Conservation (phyloP, 108 stramenopile species). For the Craspedostauros australis region DNA sequence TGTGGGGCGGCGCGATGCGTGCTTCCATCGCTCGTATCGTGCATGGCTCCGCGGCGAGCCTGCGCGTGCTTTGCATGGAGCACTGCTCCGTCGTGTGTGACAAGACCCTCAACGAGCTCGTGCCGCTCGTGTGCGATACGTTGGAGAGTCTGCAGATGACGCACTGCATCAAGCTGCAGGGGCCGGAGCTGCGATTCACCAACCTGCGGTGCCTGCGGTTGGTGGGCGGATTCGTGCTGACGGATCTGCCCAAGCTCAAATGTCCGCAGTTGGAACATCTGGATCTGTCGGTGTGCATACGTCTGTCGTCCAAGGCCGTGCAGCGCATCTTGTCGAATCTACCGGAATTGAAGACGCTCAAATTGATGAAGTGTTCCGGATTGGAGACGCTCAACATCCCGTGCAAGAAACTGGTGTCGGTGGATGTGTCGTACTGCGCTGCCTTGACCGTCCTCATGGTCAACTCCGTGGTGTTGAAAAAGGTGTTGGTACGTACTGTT, state of each 20-base stretch:
- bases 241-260: slow-evolving; percentile 3
- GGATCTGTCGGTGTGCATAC: slow-evolving; percentile 9
- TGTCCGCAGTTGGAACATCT: slow-evolving; percentile 4
- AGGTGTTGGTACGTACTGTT: slow-evolving; percentile 3
- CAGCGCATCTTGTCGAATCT: slow-evolving; percentile 2
- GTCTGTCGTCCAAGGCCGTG: slow-evolving; percentile 3
- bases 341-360: slow-evolving; percentile 1
- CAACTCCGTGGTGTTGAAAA: slow-evolving; percentile 1
- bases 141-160: slow-evolving; percentile 2
- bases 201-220: slow-evolving; percentile 4
- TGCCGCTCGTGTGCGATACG: not conserved
- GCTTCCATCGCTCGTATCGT: not conserved
- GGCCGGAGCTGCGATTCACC: slow-evolving; percentile 1
- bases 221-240: slow-evolving; percentile 8
- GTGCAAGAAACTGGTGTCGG: not conserved
- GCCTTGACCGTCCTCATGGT: not conserved
- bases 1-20: slow-evolving; percentile 1
- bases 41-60: not conserved
- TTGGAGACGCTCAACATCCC: slow-evolving; percentile 1
- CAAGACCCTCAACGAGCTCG: not conserved
- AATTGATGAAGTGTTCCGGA: slow-evolving; percentile 6
- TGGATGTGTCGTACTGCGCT: slow-evolving; percentile 5
- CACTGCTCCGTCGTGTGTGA: slow-evolving; percentile 16
- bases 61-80: not conserved
- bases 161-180: slow-evolving; percentile 1